phyloP scores from a whole-genome alignment of 371 early-diverging fungal species.

The Mucor plumbeus region DNA sequence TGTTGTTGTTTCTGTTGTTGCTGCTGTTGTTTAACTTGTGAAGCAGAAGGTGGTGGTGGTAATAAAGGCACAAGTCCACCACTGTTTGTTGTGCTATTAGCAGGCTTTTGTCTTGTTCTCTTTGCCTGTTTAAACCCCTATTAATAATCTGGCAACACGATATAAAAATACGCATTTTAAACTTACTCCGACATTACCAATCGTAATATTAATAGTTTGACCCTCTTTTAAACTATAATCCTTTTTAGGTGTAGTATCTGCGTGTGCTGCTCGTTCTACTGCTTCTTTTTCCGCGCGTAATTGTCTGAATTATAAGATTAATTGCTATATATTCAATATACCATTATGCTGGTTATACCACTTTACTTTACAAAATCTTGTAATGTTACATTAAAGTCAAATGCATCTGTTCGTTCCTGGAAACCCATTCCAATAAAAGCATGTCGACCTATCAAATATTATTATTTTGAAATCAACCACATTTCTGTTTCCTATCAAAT shows the following conservation, averaged over 20 bases:
- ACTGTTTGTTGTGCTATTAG: slow-evolving; percentile 1
- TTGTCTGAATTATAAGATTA: slow-evolving; percentile 48
- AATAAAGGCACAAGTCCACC: slow-evolving; percentile 47
- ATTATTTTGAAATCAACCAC: neutral
- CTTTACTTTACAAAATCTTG: slow-evolving; percentile 81
- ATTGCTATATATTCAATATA: neutral
- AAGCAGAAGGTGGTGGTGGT: slow-evolving; percentile 61
- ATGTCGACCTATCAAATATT: slow-evolving; percentile 60
- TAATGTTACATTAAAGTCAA: slow-evolving; percentile 92
- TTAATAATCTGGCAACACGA: slow-evolving; percentile 1
- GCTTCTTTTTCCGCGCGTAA: slow-evolving; percentile 63
- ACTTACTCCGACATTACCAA: slow-evolving; percentile 67
- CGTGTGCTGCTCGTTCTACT: slow-evolving; percentile 48
- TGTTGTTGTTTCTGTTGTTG: slow-evolving; percentile 35
- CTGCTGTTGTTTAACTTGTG: slow-evolving; percentile 57
- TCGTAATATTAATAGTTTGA: slow-evolving; percentile 80
- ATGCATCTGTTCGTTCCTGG: slow-evolving; percentile 84
- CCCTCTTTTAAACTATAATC: slow-evolving; percentile 90
- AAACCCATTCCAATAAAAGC: slow-evolving; percentile 93
- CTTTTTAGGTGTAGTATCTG: slow-evolving; percentile 60
- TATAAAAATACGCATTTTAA: neutral
- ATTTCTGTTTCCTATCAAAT: neutral
- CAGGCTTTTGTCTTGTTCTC: slow-evolving; percentile 39
- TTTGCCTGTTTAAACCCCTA: slow-evolving; percentile 25
- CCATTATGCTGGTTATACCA: neutral